These are phyloP conservation scores for Aspergillus jensenii DNA, from an alignment of 2,329 filamentous ascomycete genomes.

Conservation along the genomic window DNA sequence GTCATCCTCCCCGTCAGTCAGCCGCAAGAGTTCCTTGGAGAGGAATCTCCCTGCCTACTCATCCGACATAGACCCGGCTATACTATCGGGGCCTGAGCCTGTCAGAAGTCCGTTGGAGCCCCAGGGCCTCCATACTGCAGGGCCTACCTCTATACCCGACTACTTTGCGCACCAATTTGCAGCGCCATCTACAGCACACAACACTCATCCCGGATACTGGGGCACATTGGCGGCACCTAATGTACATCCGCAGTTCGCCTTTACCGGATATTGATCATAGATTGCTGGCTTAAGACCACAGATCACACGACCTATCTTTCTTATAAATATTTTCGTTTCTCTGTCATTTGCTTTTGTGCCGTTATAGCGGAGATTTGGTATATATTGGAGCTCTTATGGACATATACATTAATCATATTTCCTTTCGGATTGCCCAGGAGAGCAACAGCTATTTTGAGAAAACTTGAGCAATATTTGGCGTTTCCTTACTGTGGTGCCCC, in stretches of 20 bases:
- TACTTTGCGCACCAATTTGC: conserved; percentile 21
- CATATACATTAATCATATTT: neutral
- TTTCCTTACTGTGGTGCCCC: too few species aligned
- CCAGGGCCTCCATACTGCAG: conserved; percentile 9
- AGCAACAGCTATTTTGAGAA: too few species aligned
- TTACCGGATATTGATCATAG: conserved; percentile 12
- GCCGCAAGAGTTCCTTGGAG: conserved; percentile 21
- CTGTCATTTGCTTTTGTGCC: neutral
- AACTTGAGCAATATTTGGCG: too few species aligned
- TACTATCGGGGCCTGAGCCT: conserved; percentile 13
- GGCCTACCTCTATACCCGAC: conserved; percentile 14
- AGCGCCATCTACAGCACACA: conserved; percentile 5
- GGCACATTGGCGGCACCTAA: conserved; percentile 6
- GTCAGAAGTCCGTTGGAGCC: conserved; percentile 1
- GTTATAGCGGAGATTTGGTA: neutral
- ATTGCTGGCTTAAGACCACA: neutral
- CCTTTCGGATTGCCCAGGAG: neutral
- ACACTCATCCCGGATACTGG: conserved; percentile 14
- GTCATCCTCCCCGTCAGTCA: conserved; percentile 13
- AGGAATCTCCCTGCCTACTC: conserved; percentile 18
- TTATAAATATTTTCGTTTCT: neutral
- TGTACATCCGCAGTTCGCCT: conserved; percentile 13
- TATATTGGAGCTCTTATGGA: neutral
- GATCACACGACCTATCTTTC: neutral
- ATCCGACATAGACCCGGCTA: conserved; percentile 14